phyloP scores from a whole-genome alignment of 179 eudicot species.

The Dionaea muscipula region DNA sequence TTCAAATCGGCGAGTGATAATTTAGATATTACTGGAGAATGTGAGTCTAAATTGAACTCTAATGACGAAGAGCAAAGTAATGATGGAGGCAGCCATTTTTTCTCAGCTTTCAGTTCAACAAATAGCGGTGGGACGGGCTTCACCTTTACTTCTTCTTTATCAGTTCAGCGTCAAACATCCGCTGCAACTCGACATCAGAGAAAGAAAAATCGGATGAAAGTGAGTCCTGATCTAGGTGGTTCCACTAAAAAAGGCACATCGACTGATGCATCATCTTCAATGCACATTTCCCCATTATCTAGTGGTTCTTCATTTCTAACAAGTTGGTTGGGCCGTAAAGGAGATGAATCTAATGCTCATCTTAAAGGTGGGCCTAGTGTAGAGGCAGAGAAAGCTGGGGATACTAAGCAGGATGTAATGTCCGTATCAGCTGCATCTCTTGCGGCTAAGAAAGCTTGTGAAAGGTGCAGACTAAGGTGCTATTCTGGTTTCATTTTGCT shows the following conservation, averaged over 20 bases:
- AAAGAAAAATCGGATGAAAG: constrained; percentile 63
- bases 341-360: constrained; percentile 19
- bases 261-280: constrained; percentile 29
- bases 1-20: constrained; percentile 43
- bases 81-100: constrained; percentile 20
- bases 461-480: constrained; percentile 81
- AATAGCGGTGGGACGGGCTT: constrained; percentile 27
- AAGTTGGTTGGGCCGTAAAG: constrained; percentile 24
- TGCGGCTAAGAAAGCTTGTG: constrained; percentile 52
- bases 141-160: constrained; percentile 35
- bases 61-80: constrained; percentile 19
- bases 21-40: constrained; percentile 20
- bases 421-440: constrained; percentile 25
- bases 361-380: constrained; percentile 16
- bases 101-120: constrained; percentile 37
- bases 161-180: constrained; percentile 39
- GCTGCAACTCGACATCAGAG: constrained; percentile 28
- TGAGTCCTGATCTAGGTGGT: constrained; percentile 30
- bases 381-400: constrained; percentile 16
- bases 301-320: constrained; percentile 28
- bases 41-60: constrained; percentile 19
- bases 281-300: constrained; percentile 35
- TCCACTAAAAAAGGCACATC: constrained; percentile 14
- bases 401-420: constrained; percentile 18
- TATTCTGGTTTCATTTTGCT: constrained; percentile 10